Conservation (phyloP, 441 rosid genomes). For the Erysimum pusillum region DNA sequence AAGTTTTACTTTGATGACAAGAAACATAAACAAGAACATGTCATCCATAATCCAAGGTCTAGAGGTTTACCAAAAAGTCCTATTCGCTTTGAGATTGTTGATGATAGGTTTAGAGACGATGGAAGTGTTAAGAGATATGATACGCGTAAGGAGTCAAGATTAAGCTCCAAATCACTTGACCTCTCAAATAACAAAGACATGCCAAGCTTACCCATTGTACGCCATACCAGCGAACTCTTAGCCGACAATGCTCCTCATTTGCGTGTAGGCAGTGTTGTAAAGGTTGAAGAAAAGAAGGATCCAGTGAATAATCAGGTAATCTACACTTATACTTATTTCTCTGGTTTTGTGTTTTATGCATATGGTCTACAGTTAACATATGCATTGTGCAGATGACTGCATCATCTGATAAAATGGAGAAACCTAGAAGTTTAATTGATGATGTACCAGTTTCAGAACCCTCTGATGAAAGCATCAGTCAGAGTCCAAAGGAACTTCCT, state of each 20-base stretch:
- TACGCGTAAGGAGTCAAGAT: conserved; percentile 50
- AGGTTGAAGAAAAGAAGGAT: conserved; percentile 52
- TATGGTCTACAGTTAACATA: background rate
- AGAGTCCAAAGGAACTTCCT: conserved; percentile 46
- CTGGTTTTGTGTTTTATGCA: conserved; percentile 1
- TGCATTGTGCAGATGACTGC: conserved; percentile 53
- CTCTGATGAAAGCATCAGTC: conserved; percentile 46
- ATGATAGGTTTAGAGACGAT: conserved; percentile 75
- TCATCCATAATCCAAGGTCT: conserved; percentile 54
- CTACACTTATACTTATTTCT: background rate
- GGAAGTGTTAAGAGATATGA: conserved; percentile 53
- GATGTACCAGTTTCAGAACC: conserved; percentile 46
- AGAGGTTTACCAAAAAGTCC: conserved; percentile 63
- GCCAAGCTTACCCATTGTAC: conserved; percentile 47
- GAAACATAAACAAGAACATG: conserved; percentile 57
- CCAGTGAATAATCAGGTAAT: conserved; percentile 56
- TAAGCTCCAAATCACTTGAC: conserved; percentile 59
- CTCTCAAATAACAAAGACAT: conserved; percentile 44
- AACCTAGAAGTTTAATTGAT: conserved; percentile 59
- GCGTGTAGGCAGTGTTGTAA: conserved; percentile 45
- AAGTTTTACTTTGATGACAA: conserved; percentile 63
- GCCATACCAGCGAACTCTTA: conserved; percentile 49
- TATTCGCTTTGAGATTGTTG: conserved; percentile 83
- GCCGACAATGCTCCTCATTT: conserved; percentile 48
- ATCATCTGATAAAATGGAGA: conserved; percentile 39